Evolutionary conservation across 257 asterid species (phyloP).

Genomic region (Eucommia ulmoides): DNA sequence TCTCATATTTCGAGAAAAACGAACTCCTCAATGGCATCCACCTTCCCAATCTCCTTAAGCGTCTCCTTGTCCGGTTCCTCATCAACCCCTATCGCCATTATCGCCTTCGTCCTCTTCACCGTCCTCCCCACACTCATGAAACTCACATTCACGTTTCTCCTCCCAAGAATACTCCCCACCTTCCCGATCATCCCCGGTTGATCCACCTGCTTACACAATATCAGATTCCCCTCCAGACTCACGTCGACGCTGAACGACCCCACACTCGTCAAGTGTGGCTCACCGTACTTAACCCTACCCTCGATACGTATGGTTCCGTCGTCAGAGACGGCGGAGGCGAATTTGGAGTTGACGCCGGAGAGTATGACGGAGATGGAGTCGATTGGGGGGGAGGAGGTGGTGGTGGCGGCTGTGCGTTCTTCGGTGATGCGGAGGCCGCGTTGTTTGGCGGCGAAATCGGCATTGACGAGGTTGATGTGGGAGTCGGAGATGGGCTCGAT

Average conservation of each 20-base stretch:
- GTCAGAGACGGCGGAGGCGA: slow-evolving; percentile 66
- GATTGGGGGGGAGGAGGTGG: slow-evolving; percentile 56
- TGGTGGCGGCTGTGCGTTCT: slow-evolving; percentile 49
- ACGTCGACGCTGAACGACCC: slow-evolving; percentile 80
- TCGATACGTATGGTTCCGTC: slow-evolving; percentile 55
- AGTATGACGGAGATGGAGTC: slow-evolving; percentile 73
- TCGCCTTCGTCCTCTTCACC: slow-evolving; percentile 62
- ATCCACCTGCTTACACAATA: slow-evolving; percentile 82
- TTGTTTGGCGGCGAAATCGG: slow-evolving; percentile 92
- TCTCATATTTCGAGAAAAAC: slow-evolving; percentile 73
- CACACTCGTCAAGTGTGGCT: slow-evolving; percentile 66
- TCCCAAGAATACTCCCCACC: slow-evolving; percentile 80
- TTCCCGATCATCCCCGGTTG: slow-evolving; percentile 97
- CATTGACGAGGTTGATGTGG: slow-evolving; percentile 86
- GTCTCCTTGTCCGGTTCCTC: slow-evolving; percentile 79
- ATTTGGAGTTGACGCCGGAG: slow-evolving; percentile 58
- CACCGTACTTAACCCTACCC: slow-evolving; percentile 73
- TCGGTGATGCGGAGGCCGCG: slow-evolving; percentile 85
- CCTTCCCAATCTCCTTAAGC: slow-evolving; percentile 71
- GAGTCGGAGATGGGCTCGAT: slow-evolving; percentile 87
- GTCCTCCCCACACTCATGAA: slow-evolving; percentile 98
- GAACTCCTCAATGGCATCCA: slow-evolving; percentile 76
- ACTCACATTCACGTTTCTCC: slow-evolving; percentile 76
- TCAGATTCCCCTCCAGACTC: slow-evolving; percentile 77
- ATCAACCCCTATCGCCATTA: slow-evolving; percentile 97